Evolutionary conservation across 805 yeast genomes (phyloP).

Genomic region (Naumovozyma castellii): DNA sequence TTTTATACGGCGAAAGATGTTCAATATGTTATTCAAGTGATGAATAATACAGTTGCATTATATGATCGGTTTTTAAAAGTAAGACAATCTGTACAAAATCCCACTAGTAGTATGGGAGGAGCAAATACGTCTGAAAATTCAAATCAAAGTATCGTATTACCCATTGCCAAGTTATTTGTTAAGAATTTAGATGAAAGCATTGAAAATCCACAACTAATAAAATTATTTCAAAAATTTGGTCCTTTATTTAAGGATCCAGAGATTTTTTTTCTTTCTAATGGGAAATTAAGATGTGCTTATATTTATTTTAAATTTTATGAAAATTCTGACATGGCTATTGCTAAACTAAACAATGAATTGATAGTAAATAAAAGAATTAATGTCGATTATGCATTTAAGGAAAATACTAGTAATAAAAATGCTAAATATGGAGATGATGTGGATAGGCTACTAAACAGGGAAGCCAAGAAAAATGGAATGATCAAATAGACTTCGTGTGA

Average conservation of each 20-base stretch:
- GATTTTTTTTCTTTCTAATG: constrained; percentile 33
- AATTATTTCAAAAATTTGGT: constrained; percentile 59
- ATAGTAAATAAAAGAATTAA: constrained; percentile 56
- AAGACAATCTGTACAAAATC: constrained; percentile 21
- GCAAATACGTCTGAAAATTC: constrained; percentile 2
- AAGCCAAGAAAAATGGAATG: constrained; percentile 41
- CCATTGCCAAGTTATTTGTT: constrained; percentile 61
- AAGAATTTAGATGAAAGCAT: constrained; percentile 60
- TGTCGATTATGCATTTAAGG: constrained; percentile 66
- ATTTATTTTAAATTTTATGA: constrained; percentile 55
- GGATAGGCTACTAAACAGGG: constrained; percentile 62
- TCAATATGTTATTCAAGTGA: constrained; percentile 52
- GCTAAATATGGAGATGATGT: constrained; percentile 70
- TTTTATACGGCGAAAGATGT: constrained; percentile 52
- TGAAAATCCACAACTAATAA: constrained; percentile 46
- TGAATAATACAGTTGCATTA: constrained; percentile 45
- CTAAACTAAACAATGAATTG: constrained; percentile 55
- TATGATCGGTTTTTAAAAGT: constrained; percentile 54
- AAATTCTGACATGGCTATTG: constrained; percentile 62
- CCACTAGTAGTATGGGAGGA: constrained; percentile 13
- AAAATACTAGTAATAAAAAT: constrained; percentile 32
- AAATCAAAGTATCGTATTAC: constrained; percentile 26
- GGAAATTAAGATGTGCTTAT: constrained; percentile 50
- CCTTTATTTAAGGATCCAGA: constrained; percentile 40
- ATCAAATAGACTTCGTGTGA: constrained; percentile 4